phyloP scores from a whole-genome alignment of 495 filamentous ascomycete species.

The Recurvomyces mirabilis region DNA sequence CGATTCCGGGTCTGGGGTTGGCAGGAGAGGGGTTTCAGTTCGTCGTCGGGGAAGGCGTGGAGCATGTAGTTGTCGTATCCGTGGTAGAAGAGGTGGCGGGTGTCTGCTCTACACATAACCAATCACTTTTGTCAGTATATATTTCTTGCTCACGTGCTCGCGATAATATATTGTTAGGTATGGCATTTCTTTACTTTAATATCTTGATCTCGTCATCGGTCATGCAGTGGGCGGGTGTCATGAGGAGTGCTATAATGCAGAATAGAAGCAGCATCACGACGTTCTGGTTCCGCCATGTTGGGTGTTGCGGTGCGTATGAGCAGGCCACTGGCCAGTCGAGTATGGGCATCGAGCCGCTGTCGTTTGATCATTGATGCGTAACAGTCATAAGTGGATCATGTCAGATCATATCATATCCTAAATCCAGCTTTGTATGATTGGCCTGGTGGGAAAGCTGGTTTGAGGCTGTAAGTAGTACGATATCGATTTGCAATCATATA shows the following conservation, averaged over 20 bases:
- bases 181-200: slow-evolving; percentile 25
- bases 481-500: too few species aligned
- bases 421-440: too few species aligned
- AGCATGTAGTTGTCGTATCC: slow-evolving; percentile 92
- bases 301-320: not conserved
- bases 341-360: slow-evolving; percentile 4
- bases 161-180: too few species aligned
- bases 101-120: slow-evolving; percentile 51
- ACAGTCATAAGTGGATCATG: not conserved
- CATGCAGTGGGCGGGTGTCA: slow-evolving; percentile 26
- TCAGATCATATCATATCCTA: too few species aligned
- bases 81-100: slow-evolving; percentile 90
- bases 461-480: too few species aligned
- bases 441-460: too few species aligned
- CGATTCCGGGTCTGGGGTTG: slow-evolving; percentile 70
- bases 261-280: not conserved
- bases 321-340: slow-evolving; percentile 4
- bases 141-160: too few species aligned
- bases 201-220: slow-evolving; percentile 25
- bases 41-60: slow-evolving; percentile 92
- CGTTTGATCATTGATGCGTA: not conserved
- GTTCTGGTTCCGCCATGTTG: slow-evolving; percentile 8
- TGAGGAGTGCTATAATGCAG: slow-evolving; percentile 3
- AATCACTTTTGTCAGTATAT: not conserved
- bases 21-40: slow-evolving; percentile 83